Conservation (phyloP, 768 basidiomycete genomes). For the Steccherinum ochraceum region DNA sequence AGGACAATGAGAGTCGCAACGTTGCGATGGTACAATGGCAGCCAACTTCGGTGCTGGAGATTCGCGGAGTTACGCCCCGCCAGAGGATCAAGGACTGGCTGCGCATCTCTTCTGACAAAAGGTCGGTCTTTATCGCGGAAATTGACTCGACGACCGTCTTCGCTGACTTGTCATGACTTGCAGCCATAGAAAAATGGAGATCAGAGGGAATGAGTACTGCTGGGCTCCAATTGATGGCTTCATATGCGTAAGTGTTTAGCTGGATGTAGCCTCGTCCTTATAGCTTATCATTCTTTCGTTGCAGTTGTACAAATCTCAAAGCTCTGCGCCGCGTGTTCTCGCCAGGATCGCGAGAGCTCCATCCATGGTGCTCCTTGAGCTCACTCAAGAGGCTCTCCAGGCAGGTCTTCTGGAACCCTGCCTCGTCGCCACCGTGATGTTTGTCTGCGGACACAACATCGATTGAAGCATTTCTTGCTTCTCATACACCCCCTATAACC, state of each 20-base stretch:
- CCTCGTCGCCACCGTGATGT: conserved; percentile 45
- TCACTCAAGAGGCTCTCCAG: conserved; percentile 50
- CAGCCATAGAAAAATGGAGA: conserved; percentile 40
- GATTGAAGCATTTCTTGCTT: conserved; percentile 30
- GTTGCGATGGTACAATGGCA: conserved; percentile 56
- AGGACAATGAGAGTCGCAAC: conserved; percentile 38
- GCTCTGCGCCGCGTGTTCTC: conserved; percentile 26
- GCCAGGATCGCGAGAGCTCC: conserved; percentile 44
- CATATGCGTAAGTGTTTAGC: conserved; percentile 39
- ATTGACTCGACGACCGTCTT: not conserved
- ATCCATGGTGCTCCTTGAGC: conserved; percentile 42
- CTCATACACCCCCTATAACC: not conserved
- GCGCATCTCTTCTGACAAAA: conserved; percentile 39
- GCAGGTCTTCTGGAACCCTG: conserved; percentile 45
- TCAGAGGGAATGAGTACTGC: conserved; percentile 42
- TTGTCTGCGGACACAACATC: conserved; percentile 58
- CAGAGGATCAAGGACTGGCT: conserved; percentile 51
- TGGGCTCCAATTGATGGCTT: conserved; percentile 52
- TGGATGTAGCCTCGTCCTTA: not conserved
- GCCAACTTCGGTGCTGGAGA: conserved; percentile 43
- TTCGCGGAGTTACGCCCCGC: conserved; percentile 42
- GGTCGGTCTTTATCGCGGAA: conserved; percentile 26
- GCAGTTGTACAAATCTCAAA: conserved; percentile 42
- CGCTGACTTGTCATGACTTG: conserved; percentile 2
- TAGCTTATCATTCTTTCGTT: conserved; percentile 5